phyloP scores from a whole-genome alignment of 257 asterid species.

The Nicotiana tabacum region DNA sequence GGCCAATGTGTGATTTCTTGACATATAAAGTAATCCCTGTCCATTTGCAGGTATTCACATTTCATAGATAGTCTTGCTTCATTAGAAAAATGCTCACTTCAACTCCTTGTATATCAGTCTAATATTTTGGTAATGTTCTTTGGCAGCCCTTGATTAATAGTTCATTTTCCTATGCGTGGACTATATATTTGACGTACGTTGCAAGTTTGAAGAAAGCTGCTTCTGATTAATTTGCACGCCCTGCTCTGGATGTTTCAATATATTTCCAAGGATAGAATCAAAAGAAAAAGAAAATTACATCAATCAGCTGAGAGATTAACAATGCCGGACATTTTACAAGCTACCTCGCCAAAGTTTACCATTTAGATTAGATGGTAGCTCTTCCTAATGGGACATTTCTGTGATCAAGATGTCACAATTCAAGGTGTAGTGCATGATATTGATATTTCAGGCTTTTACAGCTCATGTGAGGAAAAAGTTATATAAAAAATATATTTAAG shows the following conservation, averaged over 20 bases:
- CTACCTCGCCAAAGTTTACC: background rate
- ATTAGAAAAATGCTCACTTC: background rate
- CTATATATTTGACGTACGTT: conserved; percentile 86
- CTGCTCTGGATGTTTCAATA: background rate
- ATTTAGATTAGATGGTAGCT: background rate
- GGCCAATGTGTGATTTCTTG: conserved; percentile 88
- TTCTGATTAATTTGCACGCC: conserved; percentile 21
- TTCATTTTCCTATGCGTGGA: conserved; percentile 74
- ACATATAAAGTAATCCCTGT: conserved; percentile 76
- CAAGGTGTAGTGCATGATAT: background rate
- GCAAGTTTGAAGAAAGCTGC: conserved; percentile 66
- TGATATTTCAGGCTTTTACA: background rate
- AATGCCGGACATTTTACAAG: background rate
- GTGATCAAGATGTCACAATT: background rate
- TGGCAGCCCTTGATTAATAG: conserved; percentile 76
- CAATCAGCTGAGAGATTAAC: conserved; percentile 1
- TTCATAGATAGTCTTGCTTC: background rate
- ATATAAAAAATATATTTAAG: background rate
- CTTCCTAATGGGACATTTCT: too few relatives aligned
- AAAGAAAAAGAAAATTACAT: background rate
- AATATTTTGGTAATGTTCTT: conserved; percentile 10
- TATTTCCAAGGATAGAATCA: background rate
- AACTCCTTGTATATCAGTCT: background rate
- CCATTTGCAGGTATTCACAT: conserved; percentile 61
- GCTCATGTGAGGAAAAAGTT: background rate